Conservation (phyloP, 371 early-diverging fungal species). For the Entomophthora muscae region DNA sequence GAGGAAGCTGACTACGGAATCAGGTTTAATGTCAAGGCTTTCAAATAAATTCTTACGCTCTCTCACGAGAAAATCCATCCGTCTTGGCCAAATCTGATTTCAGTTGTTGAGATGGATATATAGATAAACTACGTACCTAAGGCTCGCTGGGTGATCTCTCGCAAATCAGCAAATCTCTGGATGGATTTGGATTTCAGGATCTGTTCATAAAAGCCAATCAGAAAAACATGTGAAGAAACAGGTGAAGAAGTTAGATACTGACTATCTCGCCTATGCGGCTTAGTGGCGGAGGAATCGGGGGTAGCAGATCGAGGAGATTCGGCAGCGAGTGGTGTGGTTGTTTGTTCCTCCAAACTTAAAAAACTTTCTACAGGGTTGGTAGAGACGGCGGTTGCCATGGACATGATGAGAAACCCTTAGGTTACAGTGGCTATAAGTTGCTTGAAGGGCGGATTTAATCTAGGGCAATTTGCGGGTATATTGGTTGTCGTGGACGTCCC, state of each 20-base stretch:
- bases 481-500: too few relatives aligned
- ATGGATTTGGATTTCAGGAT: background rate
- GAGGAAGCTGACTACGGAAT: background rate
- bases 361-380: background rate
- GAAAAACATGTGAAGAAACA: background rate
- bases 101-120: background rate
- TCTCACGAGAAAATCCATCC: conserved; percentile 1
- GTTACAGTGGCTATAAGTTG: too few relatives aligned
- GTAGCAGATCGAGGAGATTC: background rate
- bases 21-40: background rate
- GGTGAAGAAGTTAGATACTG: background rate
- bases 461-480: too few relatives aligned
- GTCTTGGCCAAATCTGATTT: background rate
- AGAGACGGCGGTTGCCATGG: background rate
- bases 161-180: background rate
- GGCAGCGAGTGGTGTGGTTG: background rate
- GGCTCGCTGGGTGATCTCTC: conserved; percentile 1
- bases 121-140: too few relatives aligned
- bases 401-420: too few relatives aligned
- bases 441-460: too few relatives aligned
- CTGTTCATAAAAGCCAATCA: background rate
- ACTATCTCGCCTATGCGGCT: background rate
- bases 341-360: background rate
- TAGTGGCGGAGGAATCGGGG: background rate
- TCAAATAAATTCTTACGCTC: conserved; percentile 4